Conservation (phyloP, 495 filamentous ascomycete genomes). For the Lophiostoma macrostomum region DNA sequence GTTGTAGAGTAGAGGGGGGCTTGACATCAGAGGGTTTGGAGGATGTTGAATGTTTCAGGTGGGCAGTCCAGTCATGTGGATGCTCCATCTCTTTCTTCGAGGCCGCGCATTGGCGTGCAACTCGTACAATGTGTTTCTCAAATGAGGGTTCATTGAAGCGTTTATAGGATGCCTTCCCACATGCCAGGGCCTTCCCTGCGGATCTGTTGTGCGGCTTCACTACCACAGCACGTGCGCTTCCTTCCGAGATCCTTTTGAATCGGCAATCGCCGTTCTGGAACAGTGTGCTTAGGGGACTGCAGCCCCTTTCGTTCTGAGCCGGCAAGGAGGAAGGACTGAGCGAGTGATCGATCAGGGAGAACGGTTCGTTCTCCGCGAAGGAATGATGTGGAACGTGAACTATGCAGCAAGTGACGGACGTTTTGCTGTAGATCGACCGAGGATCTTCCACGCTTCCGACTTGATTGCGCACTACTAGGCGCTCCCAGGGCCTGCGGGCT, state of each 20-base stretch:
- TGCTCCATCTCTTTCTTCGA: conserved; percentile 5
- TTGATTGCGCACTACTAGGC: conserved; percentile 38
- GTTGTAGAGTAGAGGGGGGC: too few species aligned
- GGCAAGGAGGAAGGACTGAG: conserved; percentile 29
- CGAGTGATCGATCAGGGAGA: conserved; percentile 25
- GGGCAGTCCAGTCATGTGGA: too few species aligned
- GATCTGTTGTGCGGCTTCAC: conserved; percentile 44
- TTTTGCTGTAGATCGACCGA: conserved; percentile 72
- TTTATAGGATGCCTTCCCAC: conserved; percentile 57
- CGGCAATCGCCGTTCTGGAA: conserved; percentile 37
- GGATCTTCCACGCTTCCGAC: conserved; percentile 67
- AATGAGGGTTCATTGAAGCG: neutral
- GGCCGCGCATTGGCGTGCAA: conserved; percentile 15
- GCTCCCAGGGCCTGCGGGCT: conserved; percentile 28
- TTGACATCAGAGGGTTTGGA: too few species aligned
- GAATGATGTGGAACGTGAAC: conserved; percentile 25
- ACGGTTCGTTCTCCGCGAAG: conserved; percentile 20
- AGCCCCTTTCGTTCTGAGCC: conserved; percentile 26
- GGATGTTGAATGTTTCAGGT: too few species aligned
- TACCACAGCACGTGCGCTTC: conserved; percentile 63
- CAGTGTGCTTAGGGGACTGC: conserved; percentile 41
- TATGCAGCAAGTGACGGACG: conserved; percentile 60
- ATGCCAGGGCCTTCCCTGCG: conserved; percentile 54
- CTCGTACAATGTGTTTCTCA: conserved; percentile 1
- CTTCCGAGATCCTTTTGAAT: conserved; percentile 44